Evolutionary conservation across 169 alveolate species (phyloP).

Genomic region (Babesia ovis): DNA sequence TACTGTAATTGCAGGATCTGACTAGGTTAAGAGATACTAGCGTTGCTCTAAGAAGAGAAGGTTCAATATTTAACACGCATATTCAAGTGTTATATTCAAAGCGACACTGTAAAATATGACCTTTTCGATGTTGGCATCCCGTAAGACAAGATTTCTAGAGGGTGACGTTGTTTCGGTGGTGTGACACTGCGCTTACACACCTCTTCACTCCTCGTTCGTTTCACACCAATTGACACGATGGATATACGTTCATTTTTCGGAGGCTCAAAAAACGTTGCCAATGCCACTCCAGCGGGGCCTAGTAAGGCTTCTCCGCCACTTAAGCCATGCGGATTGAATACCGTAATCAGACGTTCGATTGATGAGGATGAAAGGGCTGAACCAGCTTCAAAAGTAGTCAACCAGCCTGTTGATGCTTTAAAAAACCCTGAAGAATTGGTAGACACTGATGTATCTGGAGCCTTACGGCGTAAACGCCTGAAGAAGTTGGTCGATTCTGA

Average conservation of each 20-base stretch:
- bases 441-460: not conserved
- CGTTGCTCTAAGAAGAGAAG: not conserved
- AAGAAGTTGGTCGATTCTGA: constrained; percentile 42
- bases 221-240: not conserved
- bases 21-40: too few relatives aligned
- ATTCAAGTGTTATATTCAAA: not conserved
- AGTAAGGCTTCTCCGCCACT: not conserved
- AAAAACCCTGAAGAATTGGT: not conserved
- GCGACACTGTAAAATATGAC: not conserved
- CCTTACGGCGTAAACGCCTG: constrained; percentile 15
- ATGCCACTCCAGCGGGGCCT: constrained; percentile 4
- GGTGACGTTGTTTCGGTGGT: not conserved
- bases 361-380: not conserved
- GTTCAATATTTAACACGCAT: not conserved
- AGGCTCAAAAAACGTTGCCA: constrained; percentile 1
- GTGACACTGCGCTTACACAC: constrained; percentile 15
- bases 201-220: not conserved
- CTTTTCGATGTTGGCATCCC: too few relatives aligned
- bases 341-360: constrained; percentile 9
- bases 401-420: not conserved
- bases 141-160: not conserved
- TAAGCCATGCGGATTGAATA: constrained; percentile 3
- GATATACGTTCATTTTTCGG: constrained; percentile 42
- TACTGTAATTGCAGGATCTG: too few relatives aligned
- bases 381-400: not conserved